Evolutionary conservation across 805 yeast genomes (phyloP), one percentile per base, ranked within the genome.

Genomic region (Vanderwaltozyma yarrowii): DNA sequence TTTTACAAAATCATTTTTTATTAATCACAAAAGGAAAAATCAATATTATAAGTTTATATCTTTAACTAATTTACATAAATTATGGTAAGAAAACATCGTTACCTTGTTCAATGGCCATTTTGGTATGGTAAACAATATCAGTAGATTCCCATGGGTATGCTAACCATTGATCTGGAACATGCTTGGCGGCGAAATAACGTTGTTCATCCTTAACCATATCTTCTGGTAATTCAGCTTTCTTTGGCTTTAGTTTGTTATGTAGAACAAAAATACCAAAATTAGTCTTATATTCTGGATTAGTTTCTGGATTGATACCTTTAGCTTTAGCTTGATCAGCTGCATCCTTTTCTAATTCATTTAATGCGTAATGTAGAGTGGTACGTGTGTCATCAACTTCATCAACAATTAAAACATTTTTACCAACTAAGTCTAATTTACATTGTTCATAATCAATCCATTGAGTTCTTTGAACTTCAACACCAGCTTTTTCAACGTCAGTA

Each of bases 341-440:
- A 60, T 82, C 94, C 52, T 78, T 77, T 54, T 79, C 73, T 55
- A 82, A 66, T 56, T 82, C 94, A 37, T 74, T 68, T 28, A 82
- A 68, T 3, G 92, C 92, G 52, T 82, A 82, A 54, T 81, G 88
- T 42, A 82, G 67, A 24, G 94, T 82, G 32, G 88, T 81, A 67
- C 94, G 73, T 19, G 94, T 82, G 57, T 82, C 94, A 60, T 82
- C 94, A 32, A 82, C 94, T 59, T 82, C 94, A 56, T 82, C 94
- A 33, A 82, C 82, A 41, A 82, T 76, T 53, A 82, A 63, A 18
- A 82, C 72, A 51, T 73, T 79, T 59, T 80, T 82, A 38, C 83
- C 84, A 30, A 77, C 74, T 41, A 82, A 63, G 38, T 76, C 73
- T 45, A 67, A 53, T 37, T 64, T 63, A 41, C 82, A 71, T 49